Evolutionary conservation across 768 basidiomycete species (phyloP).

Genomic region (Chlorophyllum brunneum): DNA sequence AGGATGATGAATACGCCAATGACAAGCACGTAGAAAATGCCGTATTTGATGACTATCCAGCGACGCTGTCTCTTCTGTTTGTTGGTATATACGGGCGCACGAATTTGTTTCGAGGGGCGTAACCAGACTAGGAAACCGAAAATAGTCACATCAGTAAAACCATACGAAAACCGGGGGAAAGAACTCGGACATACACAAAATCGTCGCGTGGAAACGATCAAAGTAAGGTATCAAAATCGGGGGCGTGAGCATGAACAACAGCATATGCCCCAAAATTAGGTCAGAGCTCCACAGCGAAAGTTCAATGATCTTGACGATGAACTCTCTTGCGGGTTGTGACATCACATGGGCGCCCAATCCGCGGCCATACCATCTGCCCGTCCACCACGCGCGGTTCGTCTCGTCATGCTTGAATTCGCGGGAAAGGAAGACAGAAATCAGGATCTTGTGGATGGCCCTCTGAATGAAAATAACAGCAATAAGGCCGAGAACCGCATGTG

Average conservation of each 20-base stretch:
- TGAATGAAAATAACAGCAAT: slow-evolving; percentile 91
- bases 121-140: slow-evolving; percentile 73
- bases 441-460: slow-evolving; percentile 87
- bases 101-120: slow-evolving; percentile 90
- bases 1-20: slow-evolving; percentile 71
- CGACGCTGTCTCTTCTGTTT: slow-evolving; percentile 88
- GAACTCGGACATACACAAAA: slow-evolving; percentile 64
- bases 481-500: slow-evolving; percentile 91
- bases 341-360: slow-evolving; percentile 87
- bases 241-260: slow-evolving; percentile 88
- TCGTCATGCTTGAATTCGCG: slow-evolving; percentile 99
- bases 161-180: background rate
- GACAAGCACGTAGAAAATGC: slow-evolving; percentile 67
- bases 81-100: slow-evolving; percentile 84
- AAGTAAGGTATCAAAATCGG: slow-evolving; percentile 89
- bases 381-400: slow-evolving; percentile 99
- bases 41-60: slow-evolving; percentile 87
- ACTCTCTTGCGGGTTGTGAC: slow-evolving; percentile 98
- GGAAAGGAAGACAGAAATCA: slow-evolving; percentile 91
- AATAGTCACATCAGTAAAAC: slow-evolving; percentile 17
- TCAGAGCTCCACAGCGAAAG: slow-evolving; percentile 94
- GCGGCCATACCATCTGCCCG: slow-evolving; percentile 94
- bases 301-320: slow-evolving; percentile 96
- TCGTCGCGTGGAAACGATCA: slow-evolving; percentile 86
- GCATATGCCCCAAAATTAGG: slow-evolving; percentile 80